Base-by-base conservation (phyloP, 257 asterid genomes). In the Solanum pimpinellifolium region DNA sequence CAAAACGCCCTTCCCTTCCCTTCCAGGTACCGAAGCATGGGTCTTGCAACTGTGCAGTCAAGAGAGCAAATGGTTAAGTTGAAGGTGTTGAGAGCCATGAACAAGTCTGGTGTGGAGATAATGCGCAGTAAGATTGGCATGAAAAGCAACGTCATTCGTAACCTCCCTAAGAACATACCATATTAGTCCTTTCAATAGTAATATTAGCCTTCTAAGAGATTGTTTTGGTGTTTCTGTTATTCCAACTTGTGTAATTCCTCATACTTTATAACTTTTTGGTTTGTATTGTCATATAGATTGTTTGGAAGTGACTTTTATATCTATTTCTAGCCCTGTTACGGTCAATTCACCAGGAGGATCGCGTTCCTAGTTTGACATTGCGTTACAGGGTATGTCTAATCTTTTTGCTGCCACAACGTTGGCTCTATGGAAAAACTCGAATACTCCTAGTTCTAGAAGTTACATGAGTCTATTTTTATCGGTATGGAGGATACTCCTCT, bases 71-170 rank as follows among this genome's bases (percentile, higher is more conserved):
- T 87, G 49, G 97, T 93, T 56, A 91, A 96, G 85, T 78, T 97
- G 96, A 96, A 97, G 92, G 98, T 92, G 85, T 65, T 97, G 89
- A 94, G 93, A 92, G 95, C 94, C 60, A 95, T 96, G 97, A 95
- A 90, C 84, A 93, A 72, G 87, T 87, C 92, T 14, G 96, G 98
- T 1, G 93, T 93, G 37, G 99, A 97, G 89, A 88, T 74, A 21
- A 97, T 97, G 99, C 98, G 97, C 56, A 89, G 93, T 16, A 97
- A 95, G 92, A 94, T 96, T 69, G 97, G 99, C 35, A 95, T 95
- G 96, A 97, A 96, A 93, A 97, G 95, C 86, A 97, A 97, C 73
- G 96, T 93, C 69, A 96, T 97, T 35, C 98, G 99, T 78, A 94
- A 96, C 88, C 98, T 97, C 85, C 99, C 99, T 69, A 95, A 91